Conservation (phyloP, 2,329 filamentous ascomycete genomes). For the Epichloe amarillans region DNA sequence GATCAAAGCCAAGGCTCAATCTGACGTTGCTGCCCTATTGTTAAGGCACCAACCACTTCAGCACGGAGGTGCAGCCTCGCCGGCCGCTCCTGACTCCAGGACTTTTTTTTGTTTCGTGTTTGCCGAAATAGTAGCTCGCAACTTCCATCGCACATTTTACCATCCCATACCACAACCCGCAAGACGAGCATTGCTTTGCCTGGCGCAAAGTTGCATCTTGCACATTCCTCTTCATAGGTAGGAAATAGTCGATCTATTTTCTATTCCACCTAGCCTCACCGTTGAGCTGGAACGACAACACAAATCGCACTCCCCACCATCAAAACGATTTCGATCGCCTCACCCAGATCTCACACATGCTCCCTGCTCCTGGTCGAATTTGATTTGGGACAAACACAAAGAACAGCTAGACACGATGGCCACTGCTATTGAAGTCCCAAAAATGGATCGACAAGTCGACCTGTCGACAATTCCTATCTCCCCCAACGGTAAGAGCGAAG, state of each 20-base stretch:
- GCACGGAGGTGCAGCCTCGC: background rate
- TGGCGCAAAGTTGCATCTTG: slow-evolving; percentile 24
- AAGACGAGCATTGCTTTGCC: slow-evolving; percentile 19
- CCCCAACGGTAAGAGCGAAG: slow-evolving; percentile 42
- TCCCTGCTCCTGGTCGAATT: slow-evolving; percentile 7
- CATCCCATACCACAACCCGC: slow-evolving; percentile 7
- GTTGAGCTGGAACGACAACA: background rate
- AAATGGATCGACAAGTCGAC: slow-evolving; percentile 45
- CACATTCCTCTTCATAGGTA: slow-evolving; percentile 10
- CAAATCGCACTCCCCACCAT: slow-evolving; percentile 3
- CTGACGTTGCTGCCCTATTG: background rate
- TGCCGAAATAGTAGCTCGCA: slow-evolving; percentile 7
- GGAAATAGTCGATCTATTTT: slow-evolving; percentile 15
- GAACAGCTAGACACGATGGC: slow-evolving; percentile 20
- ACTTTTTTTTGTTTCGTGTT: background rate
- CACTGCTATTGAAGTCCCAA: slow-evolving; percentile 19
- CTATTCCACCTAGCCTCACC: slow-evolving; percentile 7
- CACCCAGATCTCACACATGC: slow-evolving; percentile 11
- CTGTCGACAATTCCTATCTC: slow-evolving; percentile 56
- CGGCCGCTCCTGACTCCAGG: background rate
- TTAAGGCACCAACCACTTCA: background rate
- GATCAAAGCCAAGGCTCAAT: background rate
- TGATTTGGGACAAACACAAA: background rate
- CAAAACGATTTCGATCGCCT: slow-evolving; percentile 6
- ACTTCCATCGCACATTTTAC: slow-evolving; percentile 7